These are phyloP conservation scores for Paspalum notatum DNA, from an alignment of 176 grass and related monocot species.

Conservation along the genomic window DNA sequence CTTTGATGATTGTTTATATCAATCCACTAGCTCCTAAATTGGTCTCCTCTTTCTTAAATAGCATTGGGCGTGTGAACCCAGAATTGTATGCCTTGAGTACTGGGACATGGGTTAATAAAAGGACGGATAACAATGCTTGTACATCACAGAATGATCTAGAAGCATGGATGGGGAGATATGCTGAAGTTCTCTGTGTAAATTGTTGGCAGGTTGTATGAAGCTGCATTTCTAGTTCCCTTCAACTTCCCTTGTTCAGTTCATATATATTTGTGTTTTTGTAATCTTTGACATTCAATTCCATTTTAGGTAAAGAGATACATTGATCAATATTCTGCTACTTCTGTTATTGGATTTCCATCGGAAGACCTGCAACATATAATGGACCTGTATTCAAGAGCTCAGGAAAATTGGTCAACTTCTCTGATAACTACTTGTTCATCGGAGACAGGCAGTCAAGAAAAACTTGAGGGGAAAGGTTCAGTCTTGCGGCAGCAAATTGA, in stretches of 20 bases:
- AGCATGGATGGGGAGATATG: conserved; percentile 80
- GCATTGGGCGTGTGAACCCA: conserved; percentile 90
- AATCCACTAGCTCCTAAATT: conserved; percentile 19
- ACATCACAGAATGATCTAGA: conserved; percentile 59
- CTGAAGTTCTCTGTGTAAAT: conserved; percentile 85
- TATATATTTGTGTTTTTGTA: conserved; percentile 4
- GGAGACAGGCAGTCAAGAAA: conserved; percentile 40
- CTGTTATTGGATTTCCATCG: conserved; percentile 85
- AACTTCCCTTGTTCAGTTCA: conserved; percentile 5
- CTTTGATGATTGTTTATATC: conserved; percentile 11
- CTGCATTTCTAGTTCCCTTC: conserved; percentile 29
- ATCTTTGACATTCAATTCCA: conserved; percentile 24
- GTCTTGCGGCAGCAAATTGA: conserved; percentile 60
- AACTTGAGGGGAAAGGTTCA: conserved; percentile 35
- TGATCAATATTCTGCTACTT: conserved; percentile 84
- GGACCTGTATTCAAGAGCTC: conserved; percentile 73
- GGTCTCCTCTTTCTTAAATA: conserved; percentile 46
- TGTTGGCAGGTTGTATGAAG: conserved; percentile 78
- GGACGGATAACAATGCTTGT: conserved; percentile 41
- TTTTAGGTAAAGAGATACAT: conserved; percentile 94
- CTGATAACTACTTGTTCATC: conserved; percentile 42
- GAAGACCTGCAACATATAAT: conserved; percentile 65
- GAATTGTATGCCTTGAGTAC: conserved; percentile 88
- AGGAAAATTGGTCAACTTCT: conserved; percentile 58
- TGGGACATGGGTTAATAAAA: conserved; percentile 69